Evolutionary conservation across 2,329 filamentous ascomycete species (phyloP).

Genomic region (Trichoderma gracile): DNA sequence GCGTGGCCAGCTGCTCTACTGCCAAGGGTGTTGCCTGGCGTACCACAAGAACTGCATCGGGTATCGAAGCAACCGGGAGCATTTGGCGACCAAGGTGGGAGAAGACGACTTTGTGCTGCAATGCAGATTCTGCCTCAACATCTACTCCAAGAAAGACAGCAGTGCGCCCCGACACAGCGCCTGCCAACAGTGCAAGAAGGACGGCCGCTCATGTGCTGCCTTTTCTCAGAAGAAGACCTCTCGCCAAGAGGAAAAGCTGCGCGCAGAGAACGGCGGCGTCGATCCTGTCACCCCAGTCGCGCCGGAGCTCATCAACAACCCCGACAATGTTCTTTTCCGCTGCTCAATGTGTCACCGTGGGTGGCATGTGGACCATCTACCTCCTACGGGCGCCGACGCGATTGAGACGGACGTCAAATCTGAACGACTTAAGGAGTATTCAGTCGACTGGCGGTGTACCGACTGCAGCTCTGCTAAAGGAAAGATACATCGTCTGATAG

Average conservation of each 20-base stretch:
- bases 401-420: constrained; percentile 38
- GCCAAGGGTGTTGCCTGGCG: constrained; percentile 83
- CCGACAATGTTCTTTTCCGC: constrained; percentile 76
- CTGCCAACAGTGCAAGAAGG: constrained; percentile 68
- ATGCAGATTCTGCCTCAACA: constrained; percentile 79
- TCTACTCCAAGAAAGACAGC: constrained; percentile 66
- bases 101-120: constrained; percentile 81
- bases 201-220: constrained; percentile 69
- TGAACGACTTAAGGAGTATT: constrained; percentile 71
- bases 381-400: constrained; percentile 45
- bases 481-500: constrained; percentile 77
- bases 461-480: constrained; percentile 66
- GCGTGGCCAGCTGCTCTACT: constrained; percentile 73
- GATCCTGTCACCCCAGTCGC: constrained; percentile 73
- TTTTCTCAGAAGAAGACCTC: constrained; percentile 73
- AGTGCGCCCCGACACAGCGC: constrained; percentile 67
- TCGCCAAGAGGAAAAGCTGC: constrained; percentile 79
- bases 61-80: constrained; percentile 70
- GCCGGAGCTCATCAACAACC: constrained; percentile 68
- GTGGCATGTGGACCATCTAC: constrained; percentile 84
- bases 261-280: constrained; percentile 73
- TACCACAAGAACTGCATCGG: constrained; percentile 87
- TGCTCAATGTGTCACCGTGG: constrained; percentile 74
- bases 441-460: constrained; percentile 73
- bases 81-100: constrained; percentile 82